Evolutionary conservation across 192 early-diverging fungal genomes (phyloP), one percentile per base, ranked within the genome.

Genomic region (Pilaira anomala): DNA sequence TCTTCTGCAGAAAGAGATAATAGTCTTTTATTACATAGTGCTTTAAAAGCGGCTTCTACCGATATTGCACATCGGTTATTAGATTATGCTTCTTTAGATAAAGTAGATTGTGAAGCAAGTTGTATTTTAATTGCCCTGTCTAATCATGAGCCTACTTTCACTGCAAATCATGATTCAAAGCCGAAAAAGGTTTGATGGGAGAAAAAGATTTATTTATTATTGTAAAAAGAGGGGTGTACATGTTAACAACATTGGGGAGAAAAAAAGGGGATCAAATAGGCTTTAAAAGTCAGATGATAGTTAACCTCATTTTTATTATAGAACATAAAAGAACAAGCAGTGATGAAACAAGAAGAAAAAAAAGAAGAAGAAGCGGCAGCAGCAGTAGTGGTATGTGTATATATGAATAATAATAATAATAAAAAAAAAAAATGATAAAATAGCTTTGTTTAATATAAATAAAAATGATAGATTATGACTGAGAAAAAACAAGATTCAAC

Each of bases 51-150:
- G 19, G 28, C 62, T 2, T 41, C 45, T 29, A 50, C 14, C 13
- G 44, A 62, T 19, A 62, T 50, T 22, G 49, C 62, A 13, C 62
- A 60, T 29, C 51, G 51, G 48, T 44, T 42, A 13, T 36, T 72
- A n/a, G 64, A 66, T 36, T 67, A 72, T 62, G 40, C 67, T 28
- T 52, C 50, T 30, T 21, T 68, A 12, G 71, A 72, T 36, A 72
- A 57, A 36, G 65, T 67, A 21, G 71, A 72, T 29, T 65, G 65
- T 28, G 71, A 72, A 45, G 71, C 71, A 36, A 58, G 71, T 25
- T 63, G 60, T 53, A 72, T 72, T 25, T 59, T 72, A 45, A 72
- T 72, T 48, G 52, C 59, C 26, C 26, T 72, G 39, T 65, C 71
- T 11, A 72, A 72, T 44, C 65, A 72, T 56, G 51, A 66, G 11